Percentiles rank a stretch among this genome's conserved stretches.
Evolutionary conservation across 768 basidiomycete species (phyloP).

Genomic region (Hypsizygus marmoreus): DNA sequence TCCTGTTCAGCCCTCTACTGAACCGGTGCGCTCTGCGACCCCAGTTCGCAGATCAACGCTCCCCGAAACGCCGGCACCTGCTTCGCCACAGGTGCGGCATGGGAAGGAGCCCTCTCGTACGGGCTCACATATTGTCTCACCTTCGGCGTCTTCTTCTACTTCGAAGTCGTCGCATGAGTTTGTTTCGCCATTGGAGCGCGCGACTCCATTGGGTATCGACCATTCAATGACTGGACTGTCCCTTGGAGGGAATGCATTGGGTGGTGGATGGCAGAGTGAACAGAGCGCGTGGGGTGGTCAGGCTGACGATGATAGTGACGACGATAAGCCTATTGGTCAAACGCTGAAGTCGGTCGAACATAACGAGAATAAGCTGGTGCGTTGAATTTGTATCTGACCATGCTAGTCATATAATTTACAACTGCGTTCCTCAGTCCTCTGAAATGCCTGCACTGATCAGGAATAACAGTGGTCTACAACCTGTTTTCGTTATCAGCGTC

Average conservation of each 20-base stretch:
- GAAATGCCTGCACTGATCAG: constrained; percentile 20
- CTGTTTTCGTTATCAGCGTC: constrained; percentile 86
- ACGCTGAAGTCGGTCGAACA: constrained; percentile 35
- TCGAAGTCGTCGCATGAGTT: constrained; percentile 25
- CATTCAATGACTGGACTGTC: constrained; percentile 40
- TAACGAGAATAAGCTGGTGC: constrained; percentile 28
- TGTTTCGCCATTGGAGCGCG: constrained; percentile 38
- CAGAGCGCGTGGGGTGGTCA: constrained; percentile 42
- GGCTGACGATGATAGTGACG: constrained; percentile 62
- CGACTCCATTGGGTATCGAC: constrained; percentile 25
- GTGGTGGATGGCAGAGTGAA: constrained; percentile 55
- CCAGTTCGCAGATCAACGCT: constrained; percentile 8
- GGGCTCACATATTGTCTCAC: constrained; percentile 17
- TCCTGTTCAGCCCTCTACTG: constrained; percentile 15
- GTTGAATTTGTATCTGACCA: constrained; percentile 11
- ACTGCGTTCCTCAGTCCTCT: constrained; percentile 7
- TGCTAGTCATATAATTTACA: neutral
- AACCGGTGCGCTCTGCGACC: constrained; percentile 10
- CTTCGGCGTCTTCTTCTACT: constrained; percentile 32
- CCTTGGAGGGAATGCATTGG: constrained; percentile 35
- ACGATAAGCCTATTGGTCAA: constrained; percentile 68
- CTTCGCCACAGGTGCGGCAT: constrained; percentile 13
- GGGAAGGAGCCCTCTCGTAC: constrained; percentile 17
- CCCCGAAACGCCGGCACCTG: constrained; percentile 24
- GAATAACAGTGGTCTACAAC: constrained; percentile 54